These are phyloP conservation scores for Vickermania ingenoplastis DNA, from an alignment of 208 protist species.

Conservation along the genomic window DNA sequence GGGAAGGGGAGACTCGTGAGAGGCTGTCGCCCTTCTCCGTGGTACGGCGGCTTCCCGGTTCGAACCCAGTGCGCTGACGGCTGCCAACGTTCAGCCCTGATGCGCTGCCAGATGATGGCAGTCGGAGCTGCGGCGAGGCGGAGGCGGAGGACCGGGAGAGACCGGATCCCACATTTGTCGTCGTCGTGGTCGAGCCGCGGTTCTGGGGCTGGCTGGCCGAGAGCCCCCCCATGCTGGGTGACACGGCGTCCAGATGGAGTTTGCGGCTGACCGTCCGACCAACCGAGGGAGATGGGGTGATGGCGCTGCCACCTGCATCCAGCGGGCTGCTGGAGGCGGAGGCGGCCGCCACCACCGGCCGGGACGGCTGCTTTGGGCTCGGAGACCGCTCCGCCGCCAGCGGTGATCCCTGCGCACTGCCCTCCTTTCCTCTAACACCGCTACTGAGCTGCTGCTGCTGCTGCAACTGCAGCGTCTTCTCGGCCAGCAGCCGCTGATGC, in stretches of 20 bases:
- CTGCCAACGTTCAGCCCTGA: too few relatives aligned
- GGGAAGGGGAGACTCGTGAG: too few relatives aligned
- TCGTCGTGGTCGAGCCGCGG: too few relatives aligned
- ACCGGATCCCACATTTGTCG: too few relatives aligned
- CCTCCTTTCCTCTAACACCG: not conserved
- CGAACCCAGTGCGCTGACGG: too few relatives aligned
- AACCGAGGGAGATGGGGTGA: too few relatives aligned
- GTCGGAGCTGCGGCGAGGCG: too few relatives aligned
- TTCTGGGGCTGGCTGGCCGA: too few relatives aligned
- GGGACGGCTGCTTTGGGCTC: not conserved
- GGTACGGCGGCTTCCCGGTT: too few relatives aligned
- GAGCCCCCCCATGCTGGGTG: not conserved
- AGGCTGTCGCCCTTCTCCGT: too few relatives aligned
- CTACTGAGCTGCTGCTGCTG: not conserved
- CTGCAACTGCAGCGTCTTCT: not conserved
- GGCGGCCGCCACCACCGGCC: not conserved
- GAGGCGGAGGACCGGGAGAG: too few relatives aligned
- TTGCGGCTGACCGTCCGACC: not conserved
- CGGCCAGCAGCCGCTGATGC: not conserved
- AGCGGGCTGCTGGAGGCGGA: not conserved
- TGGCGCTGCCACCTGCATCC: not conserved
- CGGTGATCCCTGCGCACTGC: not conserved
- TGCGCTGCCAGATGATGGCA: too few relatives aligned
- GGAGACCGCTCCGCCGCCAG: not conserved
- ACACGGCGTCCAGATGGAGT: not conserved